A percentile compares a stretch with the other conserved stretches of the same genome.
These are phyloP conservation scores for Hypomontagnella submonticulosa DNA, from an alignment of 495 filamentous ascomycete species.

Conservation along the genomic window DNA sequence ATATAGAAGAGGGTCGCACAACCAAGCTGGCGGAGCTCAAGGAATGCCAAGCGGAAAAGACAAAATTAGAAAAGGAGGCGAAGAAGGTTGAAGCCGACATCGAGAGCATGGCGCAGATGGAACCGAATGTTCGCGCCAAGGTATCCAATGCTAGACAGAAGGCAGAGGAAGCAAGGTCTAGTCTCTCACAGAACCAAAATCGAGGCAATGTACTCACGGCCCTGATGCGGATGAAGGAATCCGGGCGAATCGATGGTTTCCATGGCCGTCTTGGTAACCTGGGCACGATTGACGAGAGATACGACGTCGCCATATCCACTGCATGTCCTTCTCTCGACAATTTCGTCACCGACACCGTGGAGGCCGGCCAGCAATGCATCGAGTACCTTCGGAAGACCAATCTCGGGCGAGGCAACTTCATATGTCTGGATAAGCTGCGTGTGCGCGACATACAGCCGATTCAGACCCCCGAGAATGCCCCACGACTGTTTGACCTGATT, in stretches of 20 bases:
- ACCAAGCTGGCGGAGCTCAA: slow-evolving; percentile 80
- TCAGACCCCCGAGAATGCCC: slow-evolving; percentile 90
- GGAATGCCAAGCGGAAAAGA: slow-evolving; percentile 76
- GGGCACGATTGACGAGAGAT: slow-evolving; percentile 92
- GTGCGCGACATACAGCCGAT: slow-evolving; percentile 78
- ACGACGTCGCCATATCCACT: slow-evolving; percentile 96
- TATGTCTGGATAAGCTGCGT: slow-evolving; percentile 88
- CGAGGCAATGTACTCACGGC: slow-evolving; percentile 92
- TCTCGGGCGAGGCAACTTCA: slow-evolving; percentile 96
- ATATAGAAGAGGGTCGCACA: slow-evolving; percentile 74
- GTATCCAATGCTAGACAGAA: slow-evolving; percentile 90
- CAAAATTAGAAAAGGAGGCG: slow-evolving; percentile 77
- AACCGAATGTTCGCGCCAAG: slow-evolving; percentile 81
- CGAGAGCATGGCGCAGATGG: slow-evolving; percentile 74
- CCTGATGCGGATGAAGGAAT: slow-evolving; percentile 94
- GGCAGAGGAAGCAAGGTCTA: slow-evolving; percentile 93
- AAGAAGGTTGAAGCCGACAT: slow-evolving; percentile 75
- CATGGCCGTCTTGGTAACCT: slow-evolving; percentile 95
- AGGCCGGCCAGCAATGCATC: slow-evolving; percentile 96
- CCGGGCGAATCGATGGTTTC: slow-evolving; percentile 95
- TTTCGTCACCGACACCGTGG: slow-evolving; percentile 93
- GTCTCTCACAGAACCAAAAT: slow-evolving; percentile 86
- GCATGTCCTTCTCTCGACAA: slow-evolving; percentile 93
- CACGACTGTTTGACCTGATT: slow-evolving; percentile 91
- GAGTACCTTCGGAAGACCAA: slow-evolving; percentile 98